Conservation (phyloP, 768 basidiomycete genomes). For the Boletus edulis region DNA sequence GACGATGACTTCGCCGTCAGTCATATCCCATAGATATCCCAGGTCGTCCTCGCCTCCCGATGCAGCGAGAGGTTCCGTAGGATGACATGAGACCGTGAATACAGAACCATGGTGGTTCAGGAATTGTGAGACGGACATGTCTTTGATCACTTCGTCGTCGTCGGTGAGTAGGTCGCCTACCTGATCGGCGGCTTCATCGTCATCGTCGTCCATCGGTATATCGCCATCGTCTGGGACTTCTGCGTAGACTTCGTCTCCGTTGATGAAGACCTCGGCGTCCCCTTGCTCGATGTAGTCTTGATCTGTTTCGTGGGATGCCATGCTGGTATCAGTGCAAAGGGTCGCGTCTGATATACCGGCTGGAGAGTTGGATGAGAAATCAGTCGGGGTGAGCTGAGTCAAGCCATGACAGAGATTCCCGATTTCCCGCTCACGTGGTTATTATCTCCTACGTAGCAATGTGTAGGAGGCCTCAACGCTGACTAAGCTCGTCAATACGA, state of each 20-base stretch:
- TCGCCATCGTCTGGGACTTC: slow-evolving; percentile 69
- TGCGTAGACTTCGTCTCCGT: slow-evolving; percentile 59
- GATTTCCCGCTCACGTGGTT: too few relatives aligned
- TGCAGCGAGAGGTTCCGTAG: slow-evolving; percentile 73
- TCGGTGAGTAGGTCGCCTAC: slow-evolving; percentile 41
- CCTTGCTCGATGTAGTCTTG: slow-evolving; percentile 36
- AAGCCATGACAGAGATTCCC: neutral
- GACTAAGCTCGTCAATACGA: slow-evolving; percentile 17
- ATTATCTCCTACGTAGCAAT: too few relatives aligned
- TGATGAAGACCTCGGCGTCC: slow-evolving; percentile 60
- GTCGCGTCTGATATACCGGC: slow-evolving; percentile 1
- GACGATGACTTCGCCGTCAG: slow-evolving; percentile 74
- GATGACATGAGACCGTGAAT: slow-evolving; percentile 83
- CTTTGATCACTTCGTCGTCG: slow-evolving; percentile 44
- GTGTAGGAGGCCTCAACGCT: too few relatives aligned
- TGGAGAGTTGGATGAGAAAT: slow-evolving; percentile 24
- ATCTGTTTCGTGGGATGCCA: slow-evolving; percentile 39
- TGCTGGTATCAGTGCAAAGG: slow-evolving; percentile 2
- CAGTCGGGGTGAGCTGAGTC: slow-evolving; percentile 6
- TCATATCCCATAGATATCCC: slow-evolving; percentile 91
- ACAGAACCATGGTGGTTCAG: slow-evolving; percentile 71
- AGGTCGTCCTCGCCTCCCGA: slow-evolving; percentile 96
- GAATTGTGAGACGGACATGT: slow-evolving; percentile 72
- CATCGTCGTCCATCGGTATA: slow-evolving; percentile 71
- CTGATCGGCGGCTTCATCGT: slow-evolving; percentile 52